Evolutionary conservation across 257 asterid genomes (phyloP).

Genomic region (Datura wrightii): DNA sequence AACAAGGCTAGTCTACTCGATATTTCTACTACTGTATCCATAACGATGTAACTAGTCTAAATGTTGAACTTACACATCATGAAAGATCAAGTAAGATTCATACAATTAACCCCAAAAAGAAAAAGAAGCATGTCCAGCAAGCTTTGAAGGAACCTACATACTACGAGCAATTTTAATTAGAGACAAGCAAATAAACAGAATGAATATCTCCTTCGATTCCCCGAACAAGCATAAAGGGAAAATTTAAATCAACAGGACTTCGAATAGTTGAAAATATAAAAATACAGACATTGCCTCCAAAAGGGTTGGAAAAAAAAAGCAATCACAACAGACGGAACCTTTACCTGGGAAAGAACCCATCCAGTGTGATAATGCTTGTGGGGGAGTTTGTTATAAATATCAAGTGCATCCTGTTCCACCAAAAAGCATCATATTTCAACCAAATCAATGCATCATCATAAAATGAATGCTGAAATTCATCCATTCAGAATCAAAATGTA

Average conservation of each 20-base stretch:
- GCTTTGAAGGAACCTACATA: neutral
- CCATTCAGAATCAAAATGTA: conserved; percentile 32
- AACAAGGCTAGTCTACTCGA: neutral
- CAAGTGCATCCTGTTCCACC: conserved; percentile 83
- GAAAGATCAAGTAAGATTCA: conserved; percentile 16
- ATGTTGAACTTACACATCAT: neutral
- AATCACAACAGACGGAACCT: conserved; percentile 20
- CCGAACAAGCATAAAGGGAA: neutral
- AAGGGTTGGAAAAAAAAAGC: neutral
- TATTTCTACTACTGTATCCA: neutral
- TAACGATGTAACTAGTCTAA: conserved; percentile 1
- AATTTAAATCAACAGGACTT: conserved; percentile 14
- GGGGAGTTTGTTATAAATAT: conserved; percentile 69
- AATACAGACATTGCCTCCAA: neutral
- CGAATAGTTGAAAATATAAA: neutral
- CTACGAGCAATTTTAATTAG: neutral
- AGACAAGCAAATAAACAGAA: conserved; percentile 6
- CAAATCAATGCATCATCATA: conserved; percentile 27
- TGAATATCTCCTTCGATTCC: conserved; percentile 10
- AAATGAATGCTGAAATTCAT: conserved; percentile 17
- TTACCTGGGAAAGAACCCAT: conserved; percentile 96
- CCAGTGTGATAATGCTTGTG: conserved; percentile 91
- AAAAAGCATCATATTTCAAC: conserved; percentile 25
- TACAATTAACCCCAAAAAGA: neutral
- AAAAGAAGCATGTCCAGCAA: neutral